A percentile compares a stretch with the other conserved stretches of the same genome.
Conservation (phyloP, 257 asterid species). For the Paraleonurus japonicus region DNA sequence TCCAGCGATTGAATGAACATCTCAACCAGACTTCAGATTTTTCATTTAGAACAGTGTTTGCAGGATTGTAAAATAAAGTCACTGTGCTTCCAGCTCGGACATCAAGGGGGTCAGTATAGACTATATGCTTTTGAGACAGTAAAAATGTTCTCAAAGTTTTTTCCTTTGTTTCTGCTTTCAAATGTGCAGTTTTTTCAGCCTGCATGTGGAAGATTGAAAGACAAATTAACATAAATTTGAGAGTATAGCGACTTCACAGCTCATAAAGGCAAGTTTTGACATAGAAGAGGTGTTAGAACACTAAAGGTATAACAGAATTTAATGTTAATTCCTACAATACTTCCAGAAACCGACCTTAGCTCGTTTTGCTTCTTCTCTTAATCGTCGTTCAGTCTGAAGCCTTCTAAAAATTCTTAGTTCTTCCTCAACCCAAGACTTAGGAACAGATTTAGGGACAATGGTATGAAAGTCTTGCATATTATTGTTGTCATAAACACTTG, state of each 20-base stretch:
- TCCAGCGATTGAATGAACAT: constrained; percentile 97
- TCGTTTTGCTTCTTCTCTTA: constrained; percentile 66
- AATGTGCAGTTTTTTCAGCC: constrained; percentile 73
- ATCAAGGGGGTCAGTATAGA: constrained; percentile 89
- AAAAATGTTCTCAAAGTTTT: constrained; percentile 72
- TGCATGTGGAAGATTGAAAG: constrained; percentile 36
- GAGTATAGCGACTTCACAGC: constrained; percentile 8
- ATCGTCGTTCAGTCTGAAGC: constrained; percentile 71
- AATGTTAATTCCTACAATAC: not conserved
- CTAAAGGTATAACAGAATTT: not conserved
- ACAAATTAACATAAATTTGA: not conserved
- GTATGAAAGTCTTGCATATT: constrained; percentile 71
- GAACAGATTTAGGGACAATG: constrained; percentile 54
- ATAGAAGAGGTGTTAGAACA: constrained; percentile 7
- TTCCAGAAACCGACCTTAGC: constrained; percentile 61
- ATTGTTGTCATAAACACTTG: constrained; percentile 73
- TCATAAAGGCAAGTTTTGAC: constrained; percentile 5
- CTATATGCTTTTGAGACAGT: constrained; percentile 88
- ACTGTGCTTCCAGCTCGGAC: constrained; percentile 84
- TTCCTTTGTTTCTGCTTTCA: constrained; percentile 72
- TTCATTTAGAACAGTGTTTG: constrained; percentile 83
- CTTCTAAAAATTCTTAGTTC: constrained; percentile 51
- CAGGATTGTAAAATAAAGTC: constrained; percentile 77
- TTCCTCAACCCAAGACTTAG: constrained; percentile 79
- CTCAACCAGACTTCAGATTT: constrained; percentile 95